Evolutionary conservation across 495 filamentous ascomycete species (phyloP).

Genomic region (Neurospora tetraspora): DNA sequence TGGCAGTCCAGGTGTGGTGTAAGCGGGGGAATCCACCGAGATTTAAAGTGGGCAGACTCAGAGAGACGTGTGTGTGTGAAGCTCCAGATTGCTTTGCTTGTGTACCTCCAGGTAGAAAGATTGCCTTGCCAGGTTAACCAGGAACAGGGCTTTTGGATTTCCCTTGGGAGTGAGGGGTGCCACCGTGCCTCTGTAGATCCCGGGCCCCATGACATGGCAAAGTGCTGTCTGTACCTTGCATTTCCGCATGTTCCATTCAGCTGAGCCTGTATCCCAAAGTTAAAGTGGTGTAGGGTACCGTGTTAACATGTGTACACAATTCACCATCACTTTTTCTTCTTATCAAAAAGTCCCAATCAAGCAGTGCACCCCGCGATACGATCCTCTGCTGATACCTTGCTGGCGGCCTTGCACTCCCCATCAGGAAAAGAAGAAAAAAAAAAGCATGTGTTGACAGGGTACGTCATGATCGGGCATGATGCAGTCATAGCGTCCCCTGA

Average conservation of each 20-base stretch:
- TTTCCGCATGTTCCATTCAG: background rate
- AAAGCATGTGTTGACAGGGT: background rate
- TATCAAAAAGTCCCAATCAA: background rate
- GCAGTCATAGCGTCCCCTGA: background rate
- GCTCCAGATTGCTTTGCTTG: background rate
- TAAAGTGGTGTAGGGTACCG: background rate
- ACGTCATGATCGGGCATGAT: background rate
- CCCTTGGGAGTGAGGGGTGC: background rate
- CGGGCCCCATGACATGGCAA: background rate
- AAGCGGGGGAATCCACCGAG: background rate
- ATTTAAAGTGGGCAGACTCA: background rate
- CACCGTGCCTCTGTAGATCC: background rate
- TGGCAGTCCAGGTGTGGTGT: background rate
- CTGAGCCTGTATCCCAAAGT: background rate
- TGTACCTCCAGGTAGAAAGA: background rate
- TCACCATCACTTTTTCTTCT: background rate
- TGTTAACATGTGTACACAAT: background rate
- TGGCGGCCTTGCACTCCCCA: background rate
- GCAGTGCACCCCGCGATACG: background rate
- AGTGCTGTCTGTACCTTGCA: background rate
- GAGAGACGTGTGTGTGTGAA: background rate
- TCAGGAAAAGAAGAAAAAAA: background rate
- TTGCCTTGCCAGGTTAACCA: background rate
- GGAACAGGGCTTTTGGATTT: background rate
- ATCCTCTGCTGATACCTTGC: background rate